phyloP scores from a whole-genome alignment of 768 basidiomycete species.

The Suillus bovinus region DNA sequence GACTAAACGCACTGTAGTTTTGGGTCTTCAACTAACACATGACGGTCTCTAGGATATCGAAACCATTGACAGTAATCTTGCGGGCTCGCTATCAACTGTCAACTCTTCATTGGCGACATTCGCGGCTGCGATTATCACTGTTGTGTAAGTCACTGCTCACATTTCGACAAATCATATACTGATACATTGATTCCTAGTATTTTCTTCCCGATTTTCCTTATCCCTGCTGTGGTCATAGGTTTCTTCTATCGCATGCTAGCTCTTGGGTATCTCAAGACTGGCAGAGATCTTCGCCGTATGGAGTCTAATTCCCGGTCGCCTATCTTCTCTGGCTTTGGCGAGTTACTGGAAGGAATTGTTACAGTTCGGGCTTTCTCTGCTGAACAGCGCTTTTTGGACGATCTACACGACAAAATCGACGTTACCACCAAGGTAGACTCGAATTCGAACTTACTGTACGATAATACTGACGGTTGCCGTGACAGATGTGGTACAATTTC shows the following conservation, averaged over 20 bases:
- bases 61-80: slow-evolving; percentile 77
- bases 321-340: slow-evolving; percentile 81
- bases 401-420: slow-evolving; percentile 73
- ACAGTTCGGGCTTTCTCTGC: slow-evolving; percentile 90
- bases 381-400: slow-evolving; percentile 74
- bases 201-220: slow-evolving; percentile 80
- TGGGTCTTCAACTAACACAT: slow-evolving; percentile 5
- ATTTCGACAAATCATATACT: slow-evolving; percentile 18
- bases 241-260: slow-evolving; percentile 70
- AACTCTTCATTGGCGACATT: slow-evolving; percentile 79
- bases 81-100: slow-evolving; percentile 69
- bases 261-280: slow-evolving; percentile 74
- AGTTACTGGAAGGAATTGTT: slow-evolving; percentile 86
- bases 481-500: slow-evolving; percentile 79
- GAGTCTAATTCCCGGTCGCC: slow-evolving; percentile 87
- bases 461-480: neutral
- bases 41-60: slow-evolving; percentile 62
- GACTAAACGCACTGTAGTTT: neutral
- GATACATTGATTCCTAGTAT: slow-evolving; percentile 35
- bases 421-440: slow-evolving; percentile 66
- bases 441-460: neutral
- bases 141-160: slow-evolving; percentile 47
- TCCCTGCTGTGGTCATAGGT: slow-evolving; percentile 76
- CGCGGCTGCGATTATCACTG: slow-evolving; percentile 71
- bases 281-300: slow-evolving; percentile 85